Evolutionary conservation across 768 basidiomycete species (phyloP).

Genomic region (Trametes elegans): DNA sequence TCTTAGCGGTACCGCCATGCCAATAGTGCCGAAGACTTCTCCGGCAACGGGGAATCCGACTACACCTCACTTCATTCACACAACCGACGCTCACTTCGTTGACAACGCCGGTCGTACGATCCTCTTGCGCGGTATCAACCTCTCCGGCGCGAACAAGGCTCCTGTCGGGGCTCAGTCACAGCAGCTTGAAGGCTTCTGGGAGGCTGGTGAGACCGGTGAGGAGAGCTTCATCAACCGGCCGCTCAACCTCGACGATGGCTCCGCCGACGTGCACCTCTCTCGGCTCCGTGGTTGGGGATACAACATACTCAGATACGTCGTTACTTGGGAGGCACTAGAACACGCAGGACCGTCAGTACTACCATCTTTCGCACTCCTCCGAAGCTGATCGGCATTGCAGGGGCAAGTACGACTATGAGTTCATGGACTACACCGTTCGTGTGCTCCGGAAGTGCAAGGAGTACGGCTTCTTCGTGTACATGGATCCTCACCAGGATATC

Average conservation of each 20-base stretch:
- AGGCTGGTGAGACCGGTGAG: slow-evolving; percentile 65
- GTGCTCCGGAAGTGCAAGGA: slow-evolving; percentile 90
- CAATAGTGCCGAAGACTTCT: slow-evolving; percentile 52
- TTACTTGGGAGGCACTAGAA: slow-evolving; percentile 96
- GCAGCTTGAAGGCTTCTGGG: slow-evolving; percentile 77
- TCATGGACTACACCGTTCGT: slow-evolving; percentile 87
- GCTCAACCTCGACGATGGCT: slow-evolving; percentile 79
- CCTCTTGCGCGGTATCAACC: slow-evolving; percentile 91
- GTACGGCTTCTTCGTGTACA: slow-evolving; percentile 86
- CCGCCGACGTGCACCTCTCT: slow-evolving; percentile 80
- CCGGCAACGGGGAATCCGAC: slow-evolving; percentile 54
- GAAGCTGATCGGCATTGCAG: slow-evolving; percentile 39
- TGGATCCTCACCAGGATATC: slow-evolving; percentile 96
- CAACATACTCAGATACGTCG: slow-evolving; percentile 76
- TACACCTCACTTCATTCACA: slow-evolving; percentile 57
- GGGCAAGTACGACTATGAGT: slow-evolving; percentile 86
- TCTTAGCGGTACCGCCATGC: slow-evolving; percentile 37
- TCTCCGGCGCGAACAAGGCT: slow-evolving; percentile 86
- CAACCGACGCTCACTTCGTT: slow-evolving; percentile 65
- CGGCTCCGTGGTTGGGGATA: slow-evolving; percentile 94
- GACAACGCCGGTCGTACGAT: slow-evolving; percentile 74
- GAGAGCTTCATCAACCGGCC: slow-evolving; percentile 76
- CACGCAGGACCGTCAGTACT: slow-evolving; percentile 91
- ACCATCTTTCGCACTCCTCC: neutral
- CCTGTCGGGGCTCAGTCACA: slow-evolving; percentile 71